Percentiles rank a stretch among this genome's conserved stretches.
Evolutionary conservation across 1,139 yeast species (phyloP).

Genomic region (Williopsis jadinii): DNA sequence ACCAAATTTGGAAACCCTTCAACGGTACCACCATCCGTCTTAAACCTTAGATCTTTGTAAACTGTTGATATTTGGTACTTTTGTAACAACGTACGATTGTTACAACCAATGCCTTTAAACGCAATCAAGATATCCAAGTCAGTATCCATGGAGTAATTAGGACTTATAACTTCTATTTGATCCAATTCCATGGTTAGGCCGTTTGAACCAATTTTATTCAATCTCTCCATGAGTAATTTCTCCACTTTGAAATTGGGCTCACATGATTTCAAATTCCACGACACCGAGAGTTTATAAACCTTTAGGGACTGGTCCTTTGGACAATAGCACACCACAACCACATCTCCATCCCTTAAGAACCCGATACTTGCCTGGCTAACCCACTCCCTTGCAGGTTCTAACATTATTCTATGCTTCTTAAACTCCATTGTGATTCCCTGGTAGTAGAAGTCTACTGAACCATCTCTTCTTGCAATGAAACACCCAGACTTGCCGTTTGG

Average conservation of each 20-base stretch:
- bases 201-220: slow-evolving; percentile 14
- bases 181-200: slow-evolving; percentile 17
- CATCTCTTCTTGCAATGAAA: slow-evolving; percentile 57
- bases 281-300: slow-evolving; percentile 41
- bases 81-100: slow-evolving; percentile 15
- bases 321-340: slow-evolving; percentile 44
- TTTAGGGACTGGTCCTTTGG: slow-evolving; percentile 33
- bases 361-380: slow-evolving; percentile 51
- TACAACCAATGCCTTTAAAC: slow-evolving; percentile 19
- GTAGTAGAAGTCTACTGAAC: slow-evolving; percentile 49
- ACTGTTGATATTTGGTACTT: slow-evolving; percentile 19
- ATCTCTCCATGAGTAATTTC: slow-evolving; percentile 14
- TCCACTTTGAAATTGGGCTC: slow-evolving; percentile 15
- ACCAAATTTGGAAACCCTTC: slow-evolving; percentile 16
- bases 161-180: slow-evolving; percentile 37
- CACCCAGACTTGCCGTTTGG: slow-evolving; percentile 74
- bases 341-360: slow-evolving; percentile 41
- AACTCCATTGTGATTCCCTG: slow-evolving; percentile 60
- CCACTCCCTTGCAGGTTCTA: slow-evolving; percentile 22
- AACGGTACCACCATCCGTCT: slow-evolving; percentile 12
- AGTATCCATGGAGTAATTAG: slow-evolving; percentile 28
- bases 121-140: slow-evolving; percentile 26
- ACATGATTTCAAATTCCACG: slow-evolving; percentile 37
- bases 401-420: slow-evolving; percentile 28
- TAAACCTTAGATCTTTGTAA: slow-evolving; percentile 16